These are phyloP conservation scores for Fusarium verticillioides DNA, from an alignment of 2,329 filamentous ascomycete genomes.

Conservation along the genomic window DNA sequence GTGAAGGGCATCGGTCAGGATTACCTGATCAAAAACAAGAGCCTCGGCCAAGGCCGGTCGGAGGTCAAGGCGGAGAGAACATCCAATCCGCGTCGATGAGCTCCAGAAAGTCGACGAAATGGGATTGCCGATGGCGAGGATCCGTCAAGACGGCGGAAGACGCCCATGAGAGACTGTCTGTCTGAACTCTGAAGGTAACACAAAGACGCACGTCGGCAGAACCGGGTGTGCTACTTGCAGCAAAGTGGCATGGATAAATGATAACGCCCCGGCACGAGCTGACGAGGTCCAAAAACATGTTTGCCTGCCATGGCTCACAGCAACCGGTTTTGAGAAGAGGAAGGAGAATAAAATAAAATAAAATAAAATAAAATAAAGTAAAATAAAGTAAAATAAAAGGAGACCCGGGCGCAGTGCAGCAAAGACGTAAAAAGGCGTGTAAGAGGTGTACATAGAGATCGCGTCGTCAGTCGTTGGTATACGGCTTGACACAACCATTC, in stretches of 20 bases:
- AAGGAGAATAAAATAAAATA: background rate
- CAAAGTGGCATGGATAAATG: constrained; percentile 22
- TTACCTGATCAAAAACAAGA: constrained; percentile 29
- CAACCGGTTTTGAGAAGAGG: background rate
- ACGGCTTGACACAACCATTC: constrained; percentile 17
- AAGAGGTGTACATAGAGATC: background rate
- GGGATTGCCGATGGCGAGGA: constrained; percentile 34
- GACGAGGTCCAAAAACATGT: background rate
- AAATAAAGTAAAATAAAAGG: background rate
- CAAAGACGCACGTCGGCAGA: constrained; percentile 38
- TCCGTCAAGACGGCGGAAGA: constrained; percentile 25
- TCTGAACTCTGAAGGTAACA: constrained; percentile 38
- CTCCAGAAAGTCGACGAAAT: constrained; percentile 20
- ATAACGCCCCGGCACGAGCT: constrained; percentile 11
- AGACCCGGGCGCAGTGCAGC: constrained; percentile 3
- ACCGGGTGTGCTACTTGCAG: constrained; percentile 28
- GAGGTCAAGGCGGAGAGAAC: constrained; percentile 12
- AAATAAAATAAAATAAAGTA: too few relatives aligned
- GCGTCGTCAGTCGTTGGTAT: background rate
- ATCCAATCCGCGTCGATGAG: constrained; percentile 14
- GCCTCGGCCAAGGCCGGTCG: constrained; percentile 26
- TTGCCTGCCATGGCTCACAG: constrained; percentile 25
- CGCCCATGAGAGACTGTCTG: constrained; percentile 35
- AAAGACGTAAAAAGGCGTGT: background rate
- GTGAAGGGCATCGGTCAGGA: constrained; percentile 23